Evolutionary conservation across 2,329 filamentous ascomycete genomes (phyloP).

Genomic region (Aspergillus felis): DNA sequence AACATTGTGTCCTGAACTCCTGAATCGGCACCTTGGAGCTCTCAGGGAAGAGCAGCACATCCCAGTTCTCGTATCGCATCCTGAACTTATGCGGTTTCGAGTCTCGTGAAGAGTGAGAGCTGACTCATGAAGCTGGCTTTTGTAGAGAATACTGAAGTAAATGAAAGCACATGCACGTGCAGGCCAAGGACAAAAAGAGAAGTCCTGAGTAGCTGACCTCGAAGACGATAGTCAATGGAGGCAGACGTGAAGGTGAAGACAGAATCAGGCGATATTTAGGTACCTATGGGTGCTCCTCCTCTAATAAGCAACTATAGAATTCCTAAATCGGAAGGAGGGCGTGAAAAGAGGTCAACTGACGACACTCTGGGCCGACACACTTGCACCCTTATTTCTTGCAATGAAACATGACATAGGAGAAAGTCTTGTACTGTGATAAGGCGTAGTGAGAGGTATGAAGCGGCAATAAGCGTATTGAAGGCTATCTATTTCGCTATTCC

Average conservation of each 20-base stretch:
- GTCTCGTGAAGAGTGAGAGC: slow-evolving; percentile 30
- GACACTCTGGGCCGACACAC: background rate
- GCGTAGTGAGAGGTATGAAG: background rate
- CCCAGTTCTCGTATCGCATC: slow-evolving; percentile 87
- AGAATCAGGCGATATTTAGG: background rate
- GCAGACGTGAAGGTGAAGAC: background rate
- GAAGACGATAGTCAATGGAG: background rate
- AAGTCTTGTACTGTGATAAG: background rate
- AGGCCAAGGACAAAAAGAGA: background rate
- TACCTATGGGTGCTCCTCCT: background rate
- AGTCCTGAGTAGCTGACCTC: background rate
- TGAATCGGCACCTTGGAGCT: slow-evolving; percentile 67
- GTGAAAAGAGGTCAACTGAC: background rate
- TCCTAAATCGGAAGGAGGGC: background rate
- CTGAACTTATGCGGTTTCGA: slow-evolving; percentile 21
- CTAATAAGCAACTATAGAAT: background rate
- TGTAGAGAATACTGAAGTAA: slow-evolving; percentile 19
- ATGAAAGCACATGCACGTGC: slow-evolving; percentile 4
- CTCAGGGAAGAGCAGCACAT: slow-evolving; percentile 73
- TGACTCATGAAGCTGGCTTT: slow-evolving; percentile 10
- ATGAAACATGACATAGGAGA: background rate
- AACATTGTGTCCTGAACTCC: slow-evolving; percentile 78
- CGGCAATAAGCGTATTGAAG: background rate
- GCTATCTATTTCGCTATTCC: background rate
- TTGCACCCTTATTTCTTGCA: background rate